A percentile compares a stretch with the other conserved stretches of the same genome.
phyloP scores from a whole-genome alignment of 116 monocot species.

The Zostera marina region DNA sequence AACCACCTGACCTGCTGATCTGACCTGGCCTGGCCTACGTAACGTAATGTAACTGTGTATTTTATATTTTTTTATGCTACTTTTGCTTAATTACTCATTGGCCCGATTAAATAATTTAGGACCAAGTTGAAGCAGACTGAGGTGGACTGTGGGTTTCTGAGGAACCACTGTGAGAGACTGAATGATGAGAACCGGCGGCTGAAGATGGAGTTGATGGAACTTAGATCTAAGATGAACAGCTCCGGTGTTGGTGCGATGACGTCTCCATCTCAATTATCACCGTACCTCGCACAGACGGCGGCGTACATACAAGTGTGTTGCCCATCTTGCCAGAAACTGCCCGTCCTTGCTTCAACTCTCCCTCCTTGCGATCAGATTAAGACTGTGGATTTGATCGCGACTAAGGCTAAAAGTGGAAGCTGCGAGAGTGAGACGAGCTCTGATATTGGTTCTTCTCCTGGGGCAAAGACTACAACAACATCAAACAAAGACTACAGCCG shows the following conservation, averaged over 20 bases:
- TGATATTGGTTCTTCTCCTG: too few relatives aligned
- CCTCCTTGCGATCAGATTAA: too few relatives aligned
- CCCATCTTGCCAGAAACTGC: conserved; percentile 14
- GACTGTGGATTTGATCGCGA: background rate
- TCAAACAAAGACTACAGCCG: too few relatives aligned
- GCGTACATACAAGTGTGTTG: conserved; percentile 7
- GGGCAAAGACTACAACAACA: too few relatives aligned
- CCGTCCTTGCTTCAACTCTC: too few relatives aligned
- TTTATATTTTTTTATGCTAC: background rate
- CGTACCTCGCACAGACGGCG: conserved; percentile 1
- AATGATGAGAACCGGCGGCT: conserved; percentile 36
- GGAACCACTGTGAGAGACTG: conserved; percentile 28
- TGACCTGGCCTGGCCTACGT: too few relatives aligned
- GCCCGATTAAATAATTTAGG: conserved; percentile 3
- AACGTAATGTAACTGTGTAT: too few relatives aligned
- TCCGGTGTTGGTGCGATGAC: background rate
- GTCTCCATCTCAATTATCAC: background rate
- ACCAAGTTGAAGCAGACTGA: conserved; percentile 42
- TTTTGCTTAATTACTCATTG: background rate
- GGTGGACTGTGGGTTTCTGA: conserved; percentile 34
- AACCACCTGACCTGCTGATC: too few relatives aligned
- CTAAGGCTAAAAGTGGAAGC: too few relatives aligned
- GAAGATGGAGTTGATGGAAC: conserved; percentile 29
- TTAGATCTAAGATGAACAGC: conserved; percentile 4
- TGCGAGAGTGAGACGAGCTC: too few relatives aligned